These are phyloP conservation scores for Barbatosphaeria neglecta DNA, from an alignment of 495 filamentous ascomycete species.

Conservation along the genomic window DNA sequence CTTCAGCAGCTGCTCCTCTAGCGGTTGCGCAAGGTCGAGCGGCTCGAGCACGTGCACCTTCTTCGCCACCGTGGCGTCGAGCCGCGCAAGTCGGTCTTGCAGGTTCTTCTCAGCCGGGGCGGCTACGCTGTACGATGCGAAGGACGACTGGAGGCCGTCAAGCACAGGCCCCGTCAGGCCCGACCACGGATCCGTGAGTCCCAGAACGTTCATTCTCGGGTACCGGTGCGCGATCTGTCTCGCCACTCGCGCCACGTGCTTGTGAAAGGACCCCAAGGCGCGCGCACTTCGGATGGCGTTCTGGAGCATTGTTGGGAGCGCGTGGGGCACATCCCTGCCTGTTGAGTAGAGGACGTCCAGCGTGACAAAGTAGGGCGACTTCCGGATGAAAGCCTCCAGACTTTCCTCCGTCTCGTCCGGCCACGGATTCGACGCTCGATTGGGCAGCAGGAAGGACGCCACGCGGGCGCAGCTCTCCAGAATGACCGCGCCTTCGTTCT, in stretches of 20 bases:
- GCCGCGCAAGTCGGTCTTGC: not conserved
- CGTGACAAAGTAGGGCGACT: conserved; percentile 17
- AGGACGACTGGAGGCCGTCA: conserved; percentile 18
- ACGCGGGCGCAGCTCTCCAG: conserved; percentile 26
- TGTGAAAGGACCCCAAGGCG: conserved; percentile 16
- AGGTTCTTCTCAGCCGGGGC: conserved; percentile 8
- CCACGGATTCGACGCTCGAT: conserved; percentile 7
- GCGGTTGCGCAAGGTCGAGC: conserved; percentile 12
- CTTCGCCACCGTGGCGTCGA: conserved; percentile 7
- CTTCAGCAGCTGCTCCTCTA: conserved; percentile 7
- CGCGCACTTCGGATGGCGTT: conserved; percentile 16
- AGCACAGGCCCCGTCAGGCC: conserved; percentile 19
- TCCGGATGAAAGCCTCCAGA: conserved; percentile 16
- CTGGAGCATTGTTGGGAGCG: conserved; percentile 11
- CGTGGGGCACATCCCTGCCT: conserved; percentile 12
- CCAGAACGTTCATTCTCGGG: conserved; percentile 30
- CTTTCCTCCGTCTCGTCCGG: conserved; percentile 17
- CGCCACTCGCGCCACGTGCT: conserved; percentile 21
- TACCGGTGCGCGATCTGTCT: conserved; percentile 30
- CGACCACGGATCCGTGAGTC: conserved; percentile 15
- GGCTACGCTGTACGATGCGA: conserved; percentile 18
- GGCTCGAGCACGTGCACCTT: conserved; percentile 6
- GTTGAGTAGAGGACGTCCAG: conserved; percentile 17
- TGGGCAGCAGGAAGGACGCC: conserved; percentile 15
- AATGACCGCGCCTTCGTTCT: conserved; percentile 3